Base-by-base conservation (phyloP, 257 asterid species). In the Agastache rugosa region DNA sequence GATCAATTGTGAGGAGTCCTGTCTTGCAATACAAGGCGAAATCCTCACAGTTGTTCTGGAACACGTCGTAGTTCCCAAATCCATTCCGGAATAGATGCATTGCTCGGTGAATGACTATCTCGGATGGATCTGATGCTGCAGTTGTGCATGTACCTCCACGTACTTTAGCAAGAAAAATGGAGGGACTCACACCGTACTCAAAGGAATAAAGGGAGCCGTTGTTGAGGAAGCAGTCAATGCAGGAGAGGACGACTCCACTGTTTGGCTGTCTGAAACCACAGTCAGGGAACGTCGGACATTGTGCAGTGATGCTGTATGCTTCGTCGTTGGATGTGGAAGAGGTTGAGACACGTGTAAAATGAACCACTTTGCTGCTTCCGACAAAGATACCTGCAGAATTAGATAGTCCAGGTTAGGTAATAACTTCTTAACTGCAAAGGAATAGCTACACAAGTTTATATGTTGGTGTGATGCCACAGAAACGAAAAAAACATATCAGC, bases 71-170 rank as follows among this genome's bases (percentile, higher is more conserved):
- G 81, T 87, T 90, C 20, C 99, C 97, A 60, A 86, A 92, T 22
- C 99, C 97, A 8, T 92, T 86, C 55, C 89, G 93, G 47, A 94
- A 84, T 8, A 94, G 91, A 66, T 87, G 68, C 97, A 92, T 92
- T 51, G 97, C 97, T n/a, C 99, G 89, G 60, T 87, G 95, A 73
- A 90, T 74, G 41, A 88, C 97, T 4, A 78, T 35, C 44, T 80
- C 84, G 0, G 88, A 58, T 2, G 89, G 83, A 76, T 94, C 98
- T 1, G 98, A 86, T 39, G 67, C 20, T n/a, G 98, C 98, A 9
- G 88, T 92, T 2, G 96, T 94, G 84, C 99, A 92, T 6, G 97
- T 92, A 72, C 99, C 99, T 17, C 97, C 97, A 48, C 97, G 91
- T 20, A 92, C 75, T 86, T 92, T 89, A 20, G 99, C 90, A 1